Conservation (phyloP, 768 basidiomycete genomes). For the Trametes villosa region DNA sequence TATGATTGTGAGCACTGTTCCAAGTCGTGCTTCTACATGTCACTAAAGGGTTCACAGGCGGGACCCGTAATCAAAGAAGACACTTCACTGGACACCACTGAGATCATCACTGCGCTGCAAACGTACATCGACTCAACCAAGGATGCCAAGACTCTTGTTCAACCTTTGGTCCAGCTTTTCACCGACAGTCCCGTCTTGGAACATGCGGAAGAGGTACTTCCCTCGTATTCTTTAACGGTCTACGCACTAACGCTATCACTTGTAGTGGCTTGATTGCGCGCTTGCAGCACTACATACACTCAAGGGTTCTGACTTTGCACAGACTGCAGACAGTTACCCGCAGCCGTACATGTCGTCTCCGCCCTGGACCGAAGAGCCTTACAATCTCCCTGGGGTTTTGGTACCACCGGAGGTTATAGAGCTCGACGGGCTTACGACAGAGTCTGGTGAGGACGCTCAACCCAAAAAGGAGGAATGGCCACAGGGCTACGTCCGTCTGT, state of each 20-base stretch:
- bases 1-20: conserved; percentile 58
- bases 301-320: conserved; percentile 62
- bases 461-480: conserved; percentile 87
- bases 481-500: conserved; percentile 68
- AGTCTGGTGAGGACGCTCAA: conserved; percentile 70
- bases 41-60: conserved; percentile 48
- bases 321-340: conserved; percentile 58
- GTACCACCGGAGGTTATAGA: conserved; percentile 90
- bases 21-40: background rate
- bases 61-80: conserved; percentile 68
- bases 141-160: conserved; percentile 66
- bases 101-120: conserved; percentile 75
- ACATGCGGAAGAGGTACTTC: conserved; percentile 63
- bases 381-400: conserved; percentile 75
- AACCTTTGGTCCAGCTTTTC: conserved; percentile 60
- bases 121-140: conserved; percentile 65
- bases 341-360: conserved; percentile 65
- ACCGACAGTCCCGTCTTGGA: conserved; percentile 48
- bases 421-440: conserved; percentile 68
- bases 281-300: conserved; percentile 64
- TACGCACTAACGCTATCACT: background rate
- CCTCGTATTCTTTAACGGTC: conserved; percentile 6
- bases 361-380: conserved; percentile 50
- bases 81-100: conserved; percentile 59
- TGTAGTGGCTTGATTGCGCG: conserved; percentile 76